phyloP scores from a whole-genome alignment of 805 yeast species.

The Candida bentonensis region DNA sequence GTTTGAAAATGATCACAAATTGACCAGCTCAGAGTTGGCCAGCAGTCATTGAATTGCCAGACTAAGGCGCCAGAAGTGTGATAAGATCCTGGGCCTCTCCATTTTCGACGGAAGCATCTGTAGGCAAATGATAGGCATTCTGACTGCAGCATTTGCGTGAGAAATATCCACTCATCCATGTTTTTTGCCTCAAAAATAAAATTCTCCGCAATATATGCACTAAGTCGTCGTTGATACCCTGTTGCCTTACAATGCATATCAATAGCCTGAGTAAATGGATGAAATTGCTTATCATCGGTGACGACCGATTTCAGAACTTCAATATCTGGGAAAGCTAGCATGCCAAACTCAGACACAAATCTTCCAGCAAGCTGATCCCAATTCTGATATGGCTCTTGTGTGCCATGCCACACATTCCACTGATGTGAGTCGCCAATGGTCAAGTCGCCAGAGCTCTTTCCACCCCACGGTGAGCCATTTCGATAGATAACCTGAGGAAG shows the following conservation, averaged over 20 bases:
- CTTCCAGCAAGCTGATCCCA: constrained; percentile 34
- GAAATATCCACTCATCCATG: constrained; percentile 31
- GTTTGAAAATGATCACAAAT: constrained; percentile 28
- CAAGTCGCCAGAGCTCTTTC: constrained; percentile 23
- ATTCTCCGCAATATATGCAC: constrained; percentile 33
- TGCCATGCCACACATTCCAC: constrained; percentile 47
- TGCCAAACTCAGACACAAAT: constrained; percentile 40
- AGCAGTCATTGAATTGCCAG: constrained; percentile 42
- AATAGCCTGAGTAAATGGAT: constrained; percentile 30
- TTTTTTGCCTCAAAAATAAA: constrained; percentile 24
- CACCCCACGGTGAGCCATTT: constrained; percentile 38
- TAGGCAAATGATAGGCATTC: constrained; percentile 36
- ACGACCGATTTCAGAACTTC: constrained; percentile 26
- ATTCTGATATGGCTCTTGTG: constrained; percentile 34
- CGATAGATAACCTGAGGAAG: constrained; percentile 25
- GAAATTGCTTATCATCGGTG: constrained; percentile 25
- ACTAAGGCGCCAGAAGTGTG: constrained; percentile 35
- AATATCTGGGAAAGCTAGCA: constrained; percentile 31
- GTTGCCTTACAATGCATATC: constrained; percentile 37
- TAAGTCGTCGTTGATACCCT: constrained; percentile 32
- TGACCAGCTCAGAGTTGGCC: constrained; percentile 40
- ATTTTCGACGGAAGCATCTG: constrained; percentile 32
- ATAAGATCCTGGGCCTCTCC: constrained; percentile 26
- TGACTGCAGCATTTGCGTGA: constrained; percentile 38
- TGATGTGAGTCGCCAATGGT: constrained; percentile 38